A percentile compares a stretch with the other conserved stretches of the same genome.
phyloP scores from a whole-genome alignment of 2,329 filamentous ascomycete genomes.

The Pseudogymnoascus sp. region DNA sequence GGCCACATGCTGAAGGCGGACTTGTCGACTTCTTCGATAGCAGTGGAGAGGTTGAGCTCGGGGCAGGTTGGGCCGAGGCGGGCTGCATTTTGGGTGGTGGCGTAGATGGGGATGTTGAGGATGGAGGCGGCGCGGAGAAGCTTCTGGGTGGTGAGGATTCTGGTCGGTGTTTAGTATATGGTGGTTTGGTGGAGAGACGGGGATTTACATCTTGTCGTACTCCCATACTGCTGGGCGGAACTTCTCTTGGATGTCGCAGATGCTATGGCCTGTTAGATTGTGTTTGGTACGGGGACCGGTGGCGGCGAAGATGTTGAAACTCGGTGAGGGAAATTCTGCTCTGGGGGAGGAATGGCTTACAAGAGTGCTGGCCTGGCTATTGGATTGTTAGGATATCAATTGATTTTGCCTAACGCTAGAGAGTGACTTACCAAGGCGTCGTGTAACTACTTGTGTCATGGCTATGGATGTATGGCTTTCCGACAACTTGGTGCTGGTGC shows the following conservation, averaged over 20 bases:
- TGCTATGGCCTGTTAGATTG: constrained; percentile 39
- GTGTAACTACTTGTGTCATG: constrained; percentile 9
- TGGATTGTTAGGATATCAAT: background rate
- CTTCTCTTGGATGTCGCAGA: constrained; percentile 93
- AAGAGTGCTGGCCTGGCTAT: constrained; percentile 20
- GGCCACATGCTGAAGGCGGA: constrained; percentile 85
- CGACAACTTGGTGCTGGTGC: background rate
- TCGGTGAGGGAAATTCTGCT: background rate
- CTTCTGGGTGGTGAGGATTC: constrained; percentile 59
- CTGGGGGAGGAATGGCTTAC: constrained; percentile 7
- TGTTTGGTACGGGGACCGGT: background rate
- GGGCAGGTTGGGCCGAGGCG: constrained; percentile 74
- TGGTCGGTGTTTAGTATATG: constrained; percentile 27
- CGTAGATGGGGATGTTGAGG: constrained; percentile 69
- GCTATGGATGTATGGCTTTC: background rate
- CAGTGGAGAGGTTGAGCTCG: constrained; percentile 52
- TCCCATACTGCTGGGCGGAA: constrained; percentile 78
- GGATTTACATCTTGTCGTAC: constrained; percentile 67
- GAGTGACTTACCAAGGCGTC: constrained; percentile 14
- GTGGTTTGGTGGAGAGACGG: constrained; percentile 5
- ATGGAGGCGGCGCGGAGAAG: constrained; percentile 55
- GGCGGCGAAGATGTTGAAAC: background rate
- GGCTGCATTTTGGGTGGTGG: constrained; percentile 74
- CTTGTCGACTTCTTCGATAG: constrained; percentile 65
- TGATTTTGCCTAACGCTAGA: background rate